Conservation (phyloP, 2,329 filamentous ascomycete species). For the Neurospora crassa region DNA sequence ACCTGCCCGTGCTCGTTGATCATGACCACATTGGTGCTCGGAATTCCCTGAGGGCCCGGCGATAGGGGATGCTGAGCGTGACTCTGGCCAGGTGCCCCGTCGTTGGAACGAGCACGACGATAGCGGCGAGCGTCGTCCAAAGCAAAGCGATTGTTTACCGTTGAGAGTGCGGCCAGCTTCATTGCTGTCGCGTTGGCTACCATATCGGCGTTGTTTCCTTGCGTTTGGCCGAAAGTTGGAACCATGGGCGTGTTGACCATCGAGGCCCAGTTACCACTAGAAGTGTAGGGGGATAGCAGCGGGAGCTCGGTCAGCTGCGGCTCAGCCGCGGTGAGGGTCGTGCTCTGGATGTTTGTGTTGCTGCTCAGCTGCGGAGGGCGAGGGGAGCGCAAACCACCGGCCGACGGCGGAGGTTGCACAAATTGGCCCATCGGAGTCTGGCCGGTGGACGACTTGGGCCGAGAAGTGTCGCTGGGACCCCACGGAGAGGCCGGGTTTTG, state of each 20-base stretch:
- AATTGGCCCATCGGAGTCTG: constrained; percentile 92
- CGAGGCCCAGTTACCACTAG: constrained; percentile 92
- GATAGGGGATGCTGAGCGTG: constrained; percentile 51
- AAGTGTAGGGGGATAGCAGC: constrained; percentile 72
- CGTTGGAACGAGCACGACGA: constrained; percentile 80
- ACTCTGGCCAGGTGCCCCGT: constrained; percentile 48
- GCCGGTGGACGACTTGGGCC: constrained; percentile 70
- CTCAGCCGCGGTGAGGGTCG: constrained; percentile 67
- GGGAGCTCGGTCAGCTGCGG: constrained; percentile 63
- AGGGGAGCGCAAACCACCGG: constrained; percentile 68
- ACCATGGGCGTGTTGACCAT: constrained; percentile 98
- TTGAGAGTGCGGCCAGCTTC: constrained; percentile 94
- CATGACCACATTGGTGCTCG: constrained; percentile 77
- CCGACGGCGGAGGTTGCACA: constrained; percentile 67
- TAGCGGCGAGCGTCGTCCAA: constrained; percentile 96
- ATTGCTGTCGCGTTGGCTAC: constrained; percentile 97
- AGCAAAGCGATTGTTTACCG: constrained; percentile 95
- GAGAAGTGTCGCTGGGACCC: constrained; percentile 47
- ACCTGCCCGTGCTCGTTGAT: constrained; percentile 90
- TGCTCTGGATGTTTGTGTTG: constrained; percentile 68
- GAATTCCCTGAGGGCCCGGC: constrained; percentile 55
- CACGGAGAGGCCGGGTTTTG: constrained; percentile 73
- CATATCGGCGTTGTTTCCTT: constrained; percentile 72
- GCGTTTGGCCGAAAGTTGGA: constrained; percentile 64
- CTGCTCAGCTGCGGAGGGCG: constrained; percentile 57